Base-by-base conservation (phyloP, 305 asterid species). In the Nicotiana rustica region DNA sequence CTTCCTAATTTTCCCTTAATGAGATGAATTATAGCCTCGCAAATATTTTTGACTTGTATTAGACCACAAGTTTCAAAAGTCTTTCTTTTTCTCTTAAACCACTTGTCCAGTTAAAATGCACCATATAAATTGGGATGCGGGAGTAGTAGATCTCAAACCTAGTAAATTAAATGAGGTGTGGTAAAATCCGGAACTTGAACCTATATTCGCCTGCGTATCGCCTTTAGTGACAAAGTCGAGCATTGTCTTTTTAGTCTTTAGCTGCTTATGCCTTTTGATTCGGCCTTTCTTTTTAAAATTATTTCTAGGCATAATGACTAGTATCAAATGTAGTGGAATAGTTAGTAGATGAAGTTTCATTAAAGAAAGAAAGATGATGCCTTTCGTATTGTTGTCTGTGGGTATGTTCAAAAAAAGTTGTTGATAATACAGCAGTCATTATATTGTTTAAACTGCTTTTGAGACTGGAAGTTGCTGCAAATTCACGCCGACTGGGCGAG, bases 321-420 rank as follows among this genome's bases (percentile, higher is more conserved):
- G 31, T 68, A 9, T n/a, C 44, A 15, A 36, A 36, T 9, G 18
- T 38, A 68, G 77, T 70, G 41, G 18, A 70, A 5, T 41, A 0
- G 59, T 2, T 41, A 12, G 7, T 70, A 41, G 1, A 17, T 68
- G 78, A 18, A 41, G 78, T 70, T 18, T 5, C 59, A 70, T 41
- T 18, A 52, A 52, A 13, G 31, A 68, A n/a, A 67, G 14, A 67
- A 38, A 69, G 77, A 70, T 41, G 33, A 70, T 18, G 21, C 35
- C 78, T 70, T 69, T 70, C 33, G 33, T 70, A 70, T 70, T 41
- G 35, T 18, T 41, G 59, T 70, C n/a, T 18, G 59, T 41, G 78
- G 44, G 2, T 70, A 18, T 38, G 55, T n/a, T 36, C 41, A 36
- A 36, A 36, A 56, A 10, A 10, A 4, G 17, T 38, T 38, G 77